Conservation (phyloP, 179 eudicot genomes). For the Spergularia azorica region DNA sequence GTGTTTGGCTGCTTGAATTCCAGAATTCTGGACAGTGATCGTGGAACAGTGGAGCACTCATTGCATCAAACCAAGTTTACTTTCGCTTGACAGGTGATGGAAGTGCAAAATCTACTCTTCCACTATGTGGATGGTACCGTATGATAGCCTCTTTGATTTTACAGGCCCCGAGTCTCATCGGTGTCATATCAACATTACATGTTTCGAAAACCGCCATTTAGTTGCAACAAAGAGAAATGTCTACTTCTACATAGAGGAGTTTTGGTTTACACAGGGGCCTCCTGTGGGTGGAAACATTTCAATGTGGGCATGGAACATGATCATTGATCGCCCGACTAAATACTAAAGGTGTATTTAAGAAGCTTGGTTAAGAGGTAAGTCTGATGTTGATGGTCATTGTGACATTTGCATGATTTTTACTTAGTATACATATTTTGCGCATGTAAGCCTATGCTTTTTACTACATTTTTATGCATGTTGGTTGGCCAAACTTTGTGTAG, state of each 20-base stretch:
- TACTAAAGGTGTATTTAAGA: background rate
- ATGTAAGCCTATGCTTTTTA: too few relatives aligned
- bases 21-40: background rate
- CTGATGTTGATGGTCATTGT: constrained; percentile 28
- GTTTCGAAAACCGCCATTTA: background rate
- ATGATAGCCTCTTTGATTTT: background rate
- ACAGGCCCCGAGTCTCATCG: background rate
- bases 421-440: too few relatives aligned
- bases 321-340: constrained; percentile 18
- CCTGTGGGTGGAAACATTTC: constrained; percentile 19
- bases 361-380: constrained; percentile 27
- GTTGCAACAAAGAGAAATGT: constrained; percentile 13
- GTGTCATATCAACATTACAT: background rate
- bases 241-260: background rate
- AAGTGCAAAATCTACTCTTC: too few relatives aligned
- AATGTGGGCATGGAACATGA: constrained; percentile 5
- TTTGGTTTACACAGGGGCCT: background rate
- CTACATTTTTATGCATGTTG: background rate
- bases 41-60: too few relatives aligned
- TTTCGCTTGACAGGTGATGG: too few relatives aligned
- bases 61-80: too few relatives aligned
- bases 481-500: constrained; percentile 21
- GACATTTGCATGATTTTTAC: constrained; percentile 7
- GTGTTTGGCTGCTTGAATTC: background rate
- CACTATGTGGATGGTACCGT: too few relatives aligned